Evolutionary conservation across 2,329 filamentous ascomycete species (phyloP), one percentile per base, ranked within the genome.

Genomic region (Cryphonectria carpinicola): DNA sequence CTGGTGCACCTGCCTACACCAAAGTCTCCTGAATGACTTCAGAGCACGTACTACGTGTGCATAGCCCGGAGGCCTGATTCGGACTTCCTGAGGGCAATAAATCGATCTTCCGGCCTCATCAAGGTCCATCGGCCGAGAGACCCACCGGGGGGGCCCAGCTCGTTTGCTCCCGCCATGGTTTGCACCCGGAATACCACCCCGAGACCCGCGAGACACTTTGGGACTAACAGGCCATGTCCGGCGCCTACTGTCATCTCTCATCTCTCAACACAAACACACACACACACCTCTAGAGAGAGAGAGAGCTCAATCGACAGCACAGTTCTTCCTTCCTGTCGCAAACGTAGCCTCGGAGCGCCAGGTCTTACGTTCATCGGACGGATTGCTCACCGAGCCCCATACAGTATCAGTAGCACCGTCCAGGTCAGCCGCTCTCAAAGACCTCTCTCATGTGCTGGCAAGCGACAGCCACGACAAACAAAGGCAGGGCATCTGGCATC

Each of bases 351-450:
- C 35, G n/a, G 19, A n/a, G 19, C 4, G 35, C 35, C 32, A n/a
- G 4, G 8, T n/a, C 35, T 61, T 39, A 8, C 22, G 17, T 39
- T n/a, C 35, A 25, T 37, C 22, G 6, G 58, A 22, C 19, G 28
- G 4, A 35, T 5, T 22, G 14, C 58, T 32, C 19, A 37, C 43
- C 14, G 28, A 54, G 49, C 25, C 49, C 65, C 58, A n/a, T 65
- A 71, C 69, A 71, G 69, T 71, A 68, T 61, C 39, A 19, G 7
- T 35, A 35, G 66, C 69, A 71, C 66, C 60, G 69, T 56, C 69
- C 67, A 32, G 49, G 17, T 10, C 32, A 13, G 49, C 6, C 28
- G 32, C 5, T 54, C 1, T 41, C 46, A 10, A 35, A n/a, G 46
- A 19, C n/a, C 64, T 25, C 43, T 46, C 14, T 46, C 17, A 14